These are phyloP conservation scores for Suhomyces terraborum DNA, from an alignment of 1,139 yeast genomes.

Conservation along the genomic window DNA sequence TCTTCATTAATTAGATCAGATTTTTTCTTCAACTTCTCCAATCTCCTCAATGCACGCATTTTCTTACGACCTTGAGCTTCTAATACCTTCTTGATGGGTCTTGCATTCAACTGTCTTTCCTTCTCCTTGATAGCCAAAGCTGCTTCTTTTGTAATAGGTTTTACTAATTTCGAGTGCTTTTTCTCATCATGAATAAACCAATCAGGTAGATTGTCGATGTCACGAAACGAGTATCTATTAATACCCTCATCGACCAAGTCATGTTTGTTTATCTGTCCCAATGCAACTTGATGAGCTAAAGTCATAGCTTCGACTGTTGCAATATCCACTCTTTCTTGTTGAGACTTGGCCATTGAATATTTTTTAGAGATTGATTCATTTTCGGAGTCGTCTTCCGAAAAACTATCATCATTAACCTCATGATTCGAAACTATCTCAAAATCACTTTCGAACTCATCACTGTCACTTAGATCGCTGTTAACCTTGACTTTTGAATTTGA, in stretches of 20 bases:
- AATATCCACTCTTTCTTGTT: slow-evolving; percentile 68
- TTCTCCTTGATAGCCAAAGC: slow-evolving; percentile 89
- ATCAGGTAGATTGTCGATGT: slow-evolving; percentile 84
- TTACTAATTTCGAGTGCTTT: slow-evolving; percentile 77
- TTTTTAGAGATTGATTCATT: slow-evolving; percentile 33
- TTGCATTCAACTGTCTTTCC: slow-evolving; percentile 85
- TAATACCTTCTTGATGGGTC: slow-evolving; percentile 96
- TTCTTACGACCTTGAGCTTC: slow-evolving; percentile 98
- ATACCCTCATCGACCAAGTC: slow-evolving; percentile 89
- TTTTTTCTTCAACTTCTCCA: slow-evolving; percentile 92
- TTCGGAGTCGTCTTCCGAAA: slow-evolving; percentile 52
- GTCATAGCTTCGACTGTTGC: slow-evolving; percentile 98
- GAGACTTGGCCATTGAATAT: slow-evolving; percentile 41
- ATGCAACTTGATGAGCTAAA: slow-evolving; percentile 90
- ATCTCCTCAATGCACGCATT: slow-evolving; percentile 85
- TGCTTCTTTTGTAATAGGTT: slow-evolving; percentile 97
- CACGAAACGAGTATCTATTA: slow-evolving; percentile 89
- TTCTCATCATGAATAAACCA: slow-evolving; percentile 96
- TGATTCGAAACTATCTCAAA: slow-evolving; percentile 26
- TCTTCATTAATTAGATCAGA: slow-evolving; percentile 91
- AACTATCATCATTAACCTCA: slow-evolving; percentile 26
- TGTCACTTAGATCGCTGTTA: slow-evolving; percentile 20
- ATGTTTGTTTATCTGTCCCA: slow-evolving; percentile 81
- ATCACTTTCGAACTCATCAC: slow-evolving; percentile 17
- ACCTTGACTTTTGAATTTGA: neutral